phyloP scores from a whole-genome alignment of 192 early-diverging fungal genomes.

The Linnemannia zychae region DNA sequence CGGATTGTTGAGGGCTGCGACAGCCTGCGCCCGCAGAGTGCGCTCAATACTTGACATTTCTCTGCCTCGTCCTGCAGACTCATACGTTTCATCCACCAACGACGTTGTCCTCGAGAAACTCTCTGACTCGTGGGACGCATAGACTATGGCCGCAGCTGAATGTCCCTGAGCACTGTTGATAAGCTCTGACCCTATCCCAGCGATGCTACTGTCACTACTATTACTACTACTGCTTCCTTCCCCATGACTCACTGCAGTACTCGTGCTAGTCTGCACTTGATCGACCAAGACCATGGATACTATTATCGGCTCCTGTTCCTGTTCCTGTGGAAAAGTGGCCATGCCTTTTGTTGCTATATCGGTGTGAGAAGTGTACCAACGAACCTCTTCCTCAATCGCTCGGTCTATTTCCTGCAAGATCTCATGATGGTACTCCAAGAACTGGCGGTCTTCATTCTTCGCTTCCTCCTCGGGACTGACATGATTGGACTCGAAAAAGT shows the following conservation, averaged over 20 bases:
- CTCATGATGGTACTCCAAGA: background rate
- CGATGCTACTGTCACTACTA: no score
- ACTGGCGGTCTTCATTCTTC: background rate
- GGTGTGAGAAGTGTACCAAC: background rate
- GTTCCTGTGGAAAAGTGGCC: background rate
- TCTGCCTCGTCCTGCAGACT: background rate
- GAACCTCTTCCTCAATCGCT: background rate
- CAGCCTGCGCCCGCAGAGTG: slow-evolving; percentile 17
- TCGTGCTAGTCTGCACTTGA: background rate
- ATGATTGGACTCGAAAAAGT: background rate
- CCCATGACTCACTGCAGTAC: background rate
- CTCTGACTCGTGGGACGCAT: background rate
- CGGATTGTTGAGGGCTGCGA: slow-evolving; percentile 24
- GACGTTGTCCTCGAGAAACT: background rate
- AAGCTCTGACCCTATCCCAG: no score
- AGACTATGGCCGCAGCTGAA: background rate
- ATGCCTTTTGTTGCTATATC: background rate
- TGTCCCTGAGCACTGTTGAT: background rate
- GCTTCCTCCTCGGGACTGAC: background rate
- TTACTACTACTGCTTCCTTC: background rate
- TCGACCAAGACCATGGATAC: background rate
- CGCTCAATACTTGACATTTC: slow-evolving; percentile 1
- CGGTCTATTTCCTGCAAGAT: background rate
- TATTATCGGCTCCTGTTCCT: background rate
- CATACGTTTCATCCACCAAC: background rate